phyloP scores from a whole-genome alignment of 768 basidiomycete species.

The Auricularia sp. region DNA sequence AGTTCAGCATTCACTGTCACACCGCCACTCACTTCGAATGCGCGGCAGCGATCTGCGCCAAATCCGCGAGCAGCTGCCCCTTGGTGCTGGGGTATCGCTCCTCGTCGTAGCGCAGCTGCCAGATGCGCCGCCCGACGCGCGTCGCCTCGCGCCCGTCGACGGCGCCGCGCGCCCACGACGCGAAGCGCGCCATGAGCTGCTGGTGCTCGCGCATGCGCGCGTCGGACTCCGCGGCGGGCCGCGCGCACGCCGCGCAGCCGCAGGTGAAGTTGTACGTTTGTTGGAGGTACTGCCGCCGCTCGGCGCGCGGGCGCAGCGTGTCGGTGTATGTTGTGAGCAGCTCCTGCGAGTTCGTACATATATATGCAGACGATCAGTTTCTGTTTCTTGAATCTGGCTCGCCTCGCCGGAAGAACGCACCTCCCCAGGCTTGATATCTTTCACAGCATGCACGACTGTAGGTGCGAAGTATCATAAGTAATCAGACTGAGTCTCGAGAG shows the following conservation, averaged over 20 bases:
- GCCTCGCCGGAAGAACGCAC: conserved; percentile 17
- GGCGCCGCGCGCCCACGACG: conserved; percentile 36
- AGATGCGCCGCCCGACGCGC: conserved; percentile 38
- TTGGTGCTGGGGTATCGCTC: conserved; percentile 38
- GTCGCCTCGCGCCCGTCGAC: conserved; percentile 45
- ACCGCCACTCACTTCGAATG: conserved; percentile 47
- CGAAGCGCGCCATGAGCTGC: conserved; percentile 22
- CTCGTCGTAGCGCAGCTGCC: conserved; percentile 33
- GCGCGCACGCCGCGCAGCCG: conserved; percentile 47
- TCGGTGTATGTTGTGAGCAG: conserved; percentile 52
- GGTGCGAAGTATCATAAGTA: too few species aligned
- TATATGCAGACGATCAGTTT: background rate
- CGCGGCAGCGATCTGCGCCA: conserved; percentile 46
- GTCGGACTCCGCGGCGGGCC: conserved; percentile 36
- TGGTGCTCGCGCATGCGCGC: conserved; percentile 34
- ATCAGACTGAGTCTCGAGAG: background rate
- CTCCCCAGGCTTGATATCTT: conserved; percentile 41
- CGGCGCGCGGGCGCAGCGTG: conserved; percentile 41
- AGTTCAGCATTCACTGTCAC: background rate
- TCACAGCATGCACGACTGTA: conserved; percentile 47
- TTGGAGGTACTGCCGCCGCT: conserved; percentile 44
- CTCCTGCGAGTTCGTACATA: conserved; percentile 31
- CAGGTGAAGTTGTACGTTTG: conserved; percentile 51
- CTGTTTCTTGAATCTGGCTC: too few species aligned
- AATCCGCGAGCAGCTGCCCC: conserved; percentile 53